Evolutionary conservation across 2,329 filamentous ascomycete genomes (phyloP), one percentile per base, ranked within the genome.

Genomic region (Colletotrichum orchidophilum): DNA sequence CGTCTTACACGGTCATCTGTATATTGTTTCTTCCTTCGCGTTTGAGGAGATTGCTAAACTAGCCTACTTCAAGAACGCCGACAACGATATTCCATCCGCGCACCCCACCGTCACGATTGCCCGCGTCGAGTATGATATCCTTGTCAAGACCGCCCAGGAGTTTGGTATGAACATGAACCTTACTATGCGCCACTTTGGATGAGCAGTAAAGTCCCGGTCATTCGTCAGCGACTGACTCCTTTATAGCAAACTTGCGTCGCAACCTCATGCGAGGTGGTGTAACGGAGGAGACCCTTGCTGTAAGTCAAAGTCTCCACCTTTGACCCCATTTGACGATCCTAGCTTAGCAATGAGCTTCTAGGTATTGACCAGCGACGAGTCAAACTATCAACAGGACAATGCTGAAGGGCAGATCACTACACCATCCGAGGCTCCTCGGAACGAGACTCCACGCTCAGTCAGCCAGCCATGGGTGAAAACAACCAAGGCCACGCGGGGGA

Each of bases 61-160:
- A 6, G 26, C 15, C 49, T 57, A n/a, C 18, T 24, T 9, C n/a
- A 64, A 75, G 75, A 63, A 74, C 31, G 63, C 75, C 66, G 72
- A 66, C n/a, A 63, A 74, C 75, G 71, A 54, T n/a, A 5, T 53
- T 27, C 18, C 55, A 46, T 50, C 65, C 11, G n/a, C 46, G 59
- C 52, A 80, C 59, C 78, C 82, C 64, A 75, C 81, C 18, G 82
- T 93, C 57, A 87, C 84, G 67, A 87, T 94, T 65, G 82, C 87
- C 46, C 89, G 86, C 76, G 78, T 81, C 60, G 90, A 94, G 76
- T 89, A 94, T 80, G 86, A 91, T 60, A 80, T 79, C 59, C 83
- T 94, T 71, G 84, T 90, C 74, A 79, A 85, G 67, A 73, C 75
- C 65, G 82, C 85, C 60, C 83, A 81, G 70, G 85, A 91, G 78